These are phyloP conservation scores for Pontederia crassipes DNA, from an alignment of 176 grass and related monocot species.

Conservation along the genomic window DNA sequence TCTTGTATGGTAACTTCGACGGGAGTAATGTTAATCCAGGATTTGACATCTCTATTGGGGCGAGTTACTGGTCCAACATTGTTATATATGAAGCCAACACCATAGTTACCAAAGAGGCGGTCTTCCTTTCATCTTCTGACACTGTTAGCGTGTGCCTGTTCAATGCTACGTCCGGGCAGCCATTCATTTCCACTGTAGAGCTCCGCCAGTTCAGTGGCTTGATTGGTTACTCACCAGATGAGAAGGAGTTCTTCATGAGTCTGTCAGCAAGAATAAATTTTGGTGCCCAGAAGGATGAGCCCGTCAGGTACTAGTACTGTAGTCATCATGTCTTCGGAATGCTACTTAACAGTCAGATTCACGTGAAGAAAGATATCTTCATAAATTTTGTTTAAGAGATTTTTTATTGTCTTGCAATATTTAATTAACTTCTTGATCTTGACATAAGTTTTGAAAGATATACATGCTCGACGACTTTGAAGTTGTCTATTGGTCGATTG, in stretches of 20 bases:
- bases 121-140: conserved; percentile 30
- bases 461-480: no score
- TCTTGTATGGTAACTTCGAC: conserved; percentile 74
- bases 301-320: conserved; percentile 26
- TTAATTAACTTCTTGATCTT: no score
- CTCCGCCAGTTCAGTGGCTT: conserved; percentile 56
- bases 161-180: conserved; percentile 44
- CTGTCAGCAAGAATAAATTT: conserved; percentile 69
- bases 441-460: no score
- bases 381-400: no score
- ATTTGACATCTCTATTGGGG: conserved; percentile 62
- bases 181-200: conserved; percentile 76
- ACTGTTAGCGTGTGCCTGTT: conserved; percentile 45
- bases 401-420: no score
- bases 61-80: conserved; percentile 53
- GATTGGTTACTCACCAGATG: conserved; percentile 40
- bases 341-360: no score
- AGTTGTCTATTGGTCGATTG: no score
- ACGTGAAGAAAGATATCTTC: no score
- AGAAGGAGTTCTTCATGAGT: conserved; percentile 44
- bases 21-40: conserved; percentile 59
- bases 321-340: no score
- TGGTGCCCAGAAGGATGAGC: conserved; percentile 40
- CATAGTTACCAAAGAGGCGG: conserved; percentile 35
- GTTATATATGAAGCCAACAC: conserved; percentile 50